Base-by-base conservation (phyloP, 2,329 filamentous ascomycete genomes). In the Cryphonectria naterciae region DNA sequence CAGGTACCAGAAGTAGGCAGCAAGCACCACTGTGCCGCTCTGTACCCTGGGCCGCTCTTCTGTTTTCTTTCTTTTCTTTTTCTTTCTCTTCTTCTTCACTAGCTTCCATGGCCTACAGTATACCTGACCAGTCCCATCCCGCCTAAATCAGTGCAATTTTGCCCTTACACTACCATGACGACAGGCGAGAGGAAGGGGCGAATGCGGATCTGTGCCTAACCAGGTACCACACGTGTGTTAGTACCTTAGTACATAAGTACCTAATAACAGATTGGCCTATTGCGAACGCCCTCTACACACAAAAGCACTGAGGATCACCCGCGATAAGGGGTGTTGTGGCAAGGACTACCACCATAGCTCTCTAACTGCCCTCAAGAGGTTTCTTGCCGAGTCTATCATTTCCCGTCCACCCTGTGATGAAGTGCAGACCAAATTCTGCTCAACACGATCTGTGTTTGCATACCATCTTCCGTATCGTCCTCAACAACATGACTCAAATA, bases 121-220 rank as follows among this genome's bases (percentile, higher is more conserved):
- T 32, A 25, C n/a, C n/a, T 56, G 25, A 32, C 25, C n/a, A 32
- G 52, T 17, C 13, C 13, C 6, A 2, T 58, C 11, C 13, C 54
- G 54, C 28, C 54, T 58, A 32, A 32, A 58, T 58, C 54, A 32
- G 5, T 58, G 54, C 25, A 35, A 58, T 58, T 32, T 32, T 58
- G 54, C 54, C 54, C 54, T 58, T 17, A 32, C 28, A 8, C 54
- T 35, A 28, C 54, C 25, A 8, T 58, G 54, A 58, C 54, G 6
- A 32, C 54, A 13, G 54, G 25, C 54, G 54, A 58, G 54, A 58
- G 25, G 54, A 58, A 58, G 54, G 54, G 54, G 54, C 54, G 54
- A 58, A 58, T 58, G 54, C 32, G 54, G 54, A 32, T 58, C 22
- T 15, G 25, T 32, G 52, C n/a, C 11, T 56, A 56, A 13, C n/a